Evolutionary conservation across 2,329 filamentous ascomycete genomes (phyloP).

Genomic region (Colletotrichum brevisporum): DNA sequence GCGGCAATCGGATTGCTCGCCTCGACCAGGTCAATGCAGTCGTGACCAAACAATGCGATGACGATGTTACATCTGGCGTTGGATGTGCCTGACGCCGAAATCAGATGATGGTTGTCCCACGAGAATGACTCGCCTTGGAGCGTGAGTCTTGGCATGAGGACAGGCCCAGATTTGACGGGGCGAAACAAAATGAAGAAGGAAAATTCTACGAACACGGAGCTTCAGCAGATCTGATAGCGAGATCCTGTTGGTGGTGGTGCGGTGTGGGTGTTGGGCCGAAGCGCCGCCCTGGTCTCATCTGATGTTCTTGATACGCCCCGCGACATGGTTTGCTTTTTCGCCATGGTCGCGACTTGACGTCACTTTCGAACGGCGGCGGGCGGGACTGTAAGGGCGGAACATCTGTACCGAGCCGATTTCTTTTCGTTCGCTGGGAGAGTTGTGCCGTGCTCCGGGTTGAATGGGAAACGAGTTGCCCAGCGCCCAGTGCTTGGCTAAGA

Average conservation of each 20-base stretch:
- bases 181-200: conserved; percentile 3
- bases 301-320: conserved; percentile 27
- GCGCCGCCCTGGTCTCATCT: conserved; percentile 29
- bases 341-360: conserved; percentile 13
- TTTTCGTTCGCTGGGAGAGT: not conserved
- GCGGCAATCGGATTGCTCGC: conserved; percentile 16
- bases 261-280: not conserved
- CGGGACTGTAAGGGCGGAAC: not conserved
- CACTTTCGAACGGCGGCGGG: not conserved
- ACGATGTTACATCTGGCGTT: conserved; percentile 23
- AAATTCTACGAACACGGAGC: not conserved
- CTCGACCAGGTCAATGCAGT: not conserved
- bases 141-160: not conserved
- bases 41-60: conserved; percentile 5
- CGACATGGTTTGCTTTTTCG: conserved; percentile 1
- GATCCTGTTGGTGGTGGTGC: not conserved
- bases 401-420: conserved; percentile 1
- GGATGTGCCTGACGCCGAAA: not conserved
- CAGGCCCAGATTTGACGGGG: not conserved
- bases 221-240: not conserved
- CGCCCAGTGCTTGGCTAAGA: conserved; percentile 9
- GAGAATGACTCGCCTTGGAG: conserved; percentile 24
- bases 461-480: not conserved
- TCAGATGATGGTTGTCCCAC: conserved; percentile 21
- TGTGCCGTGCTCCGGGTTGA: not conserved